Evolutionary conservation across 257 asterid genomes (phyloP), one percentile per base, ranked within the genome.

Genomic region (Striga asiatica): DNA sequence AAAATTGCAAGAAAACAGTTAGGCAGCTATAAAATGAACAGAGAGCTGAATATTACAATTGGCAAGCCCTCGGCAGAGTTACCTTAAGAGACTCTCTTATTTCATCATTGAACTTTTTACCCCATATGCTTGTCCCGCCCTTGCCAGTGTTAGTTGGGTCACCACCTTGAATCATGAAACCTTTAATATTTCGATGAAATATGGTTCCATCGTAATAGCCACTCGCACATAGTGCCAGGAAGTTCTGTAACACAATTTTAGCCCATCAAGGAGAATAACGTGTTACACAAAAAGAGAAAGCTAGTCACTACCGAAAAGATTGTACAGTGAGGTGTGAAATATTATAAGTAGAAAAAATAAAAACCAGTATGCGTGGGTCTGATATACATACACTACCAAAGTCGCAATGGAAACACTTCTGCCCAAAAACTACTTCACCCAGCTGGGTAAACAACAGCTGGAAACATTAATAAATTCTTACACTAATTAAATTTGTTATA

Each of bases 91-190:
- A 82, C 65, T 88, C 98, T 72, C 97, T 47, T 59, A 92, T 84
- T 83, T 92, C 95, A 45, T 88, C 98, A 60, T 69, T 88, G 70
- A 78, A 84, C 78, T 84, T 92, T 72, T 80, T 82, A 19, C 97
- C 97, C 97, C 97, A 88, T 66, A 92, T 92, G 68, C 98, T 92
- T 23, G 80, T 82, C 63, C 95, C 95, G 0, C 98, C 97, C 77
- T 87, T 91, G 64, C 97, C 98, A 1, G 97, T 87, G 62, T 81
- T 84, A 39, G 95, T 87, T 13, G 98, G 97, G 62, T 87, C 98
- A 41, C 98, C 98, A 48, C 94, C 98, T 82, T 91, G 98, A 70
- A 91, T 84, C 94, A 92, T 92, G 82, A 92, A 92, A 43, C 83
- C 87, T 73, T 92, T 84, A 14, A 92, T 92, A 56, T 92, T 92